phyloP scores from a whole-genome alignment of 371 early-diverging fungal species.

The Actinomortierella ambigua region DNA sequence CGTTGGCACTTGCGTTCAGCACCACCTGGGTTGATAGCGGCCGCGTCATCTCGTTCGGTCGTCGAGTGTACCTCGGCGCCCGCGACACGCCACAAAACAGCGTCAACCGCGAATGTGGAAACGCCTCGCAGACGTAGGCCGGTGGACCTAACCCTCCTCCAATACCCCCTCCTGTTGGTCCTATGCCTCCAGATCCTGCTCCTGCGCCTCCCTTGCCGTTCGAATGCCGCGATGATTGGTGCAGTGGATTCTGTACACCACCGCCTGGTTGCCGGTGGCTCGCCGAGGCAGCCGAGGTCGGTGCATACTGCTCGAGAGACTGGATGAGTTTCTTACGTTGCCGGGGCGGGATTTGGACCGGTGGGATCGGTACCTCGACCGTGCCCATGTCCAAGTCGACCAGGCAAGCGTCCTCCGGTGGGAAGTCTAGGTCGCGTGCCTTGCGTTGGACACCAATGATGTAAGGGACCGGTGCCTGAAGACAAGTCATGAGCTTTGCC shows the following conservation, averaged over 20 bases:
- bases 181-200: too few species aligned
- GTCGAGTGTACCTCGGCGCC: constrained; percentile 13
- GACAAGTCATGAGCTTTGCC: constrained; percentile 67
- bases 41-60: too few species aligned
- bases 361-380: constrained; percentile 50
- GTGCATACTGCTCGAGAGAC: constrained; percentile 59
- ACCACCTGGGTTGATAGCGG: too few species aligned
- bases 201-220: too few species aligned
- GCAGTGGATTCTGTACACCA: too few species aligned
- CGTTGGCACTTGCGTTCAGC: too few species aligned
- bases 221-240: constrained; percentile 49
- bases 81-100: constrained; percentile 54
- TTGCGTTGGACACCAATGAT: constrained; percentile 75
- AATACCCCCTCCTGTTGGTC: too few species aligned
- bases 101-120: constrained; percentile 61
- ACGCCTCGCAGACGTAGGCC: constrained; percentile 57
- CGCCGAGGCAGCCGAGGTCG: constrained; percentile 28
- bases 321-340: constrained; percentile 60
- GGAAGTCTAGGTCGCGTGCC: constrained; percentile 61
- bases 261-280: too few species aligned
- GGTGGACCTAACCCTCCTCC: constrained; percentile 64
- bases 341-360: constrained; percentile 53
- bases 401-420: constrained; percentile 69
- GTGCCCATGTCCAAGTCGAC: constrained; percentile 65
- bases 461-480: constrained; percentile 85